Evolutionary conservation across 768 basidiomycete genomes (phyloP).

Genomic region (Dioszegia crocea): DNA sequence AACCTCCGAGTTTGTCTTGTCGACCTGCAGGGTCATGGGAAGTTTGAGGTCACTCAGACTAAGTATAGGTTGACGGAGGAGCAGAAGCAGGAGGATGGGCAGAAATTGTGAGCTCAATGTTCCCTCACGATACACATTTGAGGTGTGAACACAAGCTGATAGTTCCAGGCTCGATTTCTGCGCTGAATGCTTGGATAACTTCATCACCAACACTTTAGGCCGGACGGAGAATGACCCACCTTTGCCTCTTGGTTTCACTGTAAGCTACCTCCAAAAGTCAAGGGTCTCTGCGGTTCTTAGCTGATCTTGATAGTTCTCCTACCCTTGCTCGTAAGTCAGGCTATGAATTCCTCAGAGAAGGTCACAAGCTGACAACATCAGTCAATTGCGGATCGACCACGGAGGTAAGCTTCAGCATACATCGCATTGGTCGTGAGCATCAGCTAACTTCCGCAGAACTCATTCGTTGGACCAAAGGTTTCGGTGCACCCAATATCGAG

Average conservation of each 20-base stretch:
- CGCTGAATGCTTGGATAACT: slow-evolving; percentile 84
- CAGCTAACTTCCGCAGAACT: slow-evolving; percentile 54
- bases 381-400: slow-evolving; percentile 91
- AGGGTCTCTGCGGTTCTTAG: not conserved
- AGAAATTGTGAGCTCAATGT: slow-evolving; percentile 60
- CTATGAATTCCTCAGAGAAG: not conserved
- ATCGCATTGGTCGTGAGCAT: not conserved
- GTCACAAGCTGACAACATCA: slow-evolving; percentile 45
- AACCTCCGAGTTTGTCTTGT: slow-evolving; percentile 99
- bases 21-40: slow-evolving; percentile 81
- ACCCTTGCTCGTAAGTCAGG: slow-evolving; percentile 74
- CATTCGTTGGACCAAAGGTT: slow-evolving; percentile 99
- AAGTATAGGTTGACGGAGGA: slow-evolving; percentile 97
- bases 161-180: slow-evolving; percentile 75
- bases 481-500: slow-evolving; percentile 85
- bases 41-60: slow-evolving; percentile 95
- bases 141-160: not conserved
- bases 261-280: slow-evolving; percentile 51
- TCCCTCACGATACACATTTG: too few relatives aligned
- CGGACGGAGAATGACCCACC: slow-evolving; percentile 52
- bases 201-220: slow-evolving; percentile 67
- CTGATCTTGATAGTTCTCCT: slow-evolving; percentile 65
- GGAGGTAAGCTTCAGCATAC: slow-evolving; percentile 52
- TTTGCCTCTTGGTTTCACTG: slow-evolving; percentile 88
- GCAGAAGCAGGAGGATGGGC: slow-evolving; percentile 96